phyloP scores from a whole-genome alignment of 768 basidiomycete genomes.

The Scleroderma citrinum region DNA sequence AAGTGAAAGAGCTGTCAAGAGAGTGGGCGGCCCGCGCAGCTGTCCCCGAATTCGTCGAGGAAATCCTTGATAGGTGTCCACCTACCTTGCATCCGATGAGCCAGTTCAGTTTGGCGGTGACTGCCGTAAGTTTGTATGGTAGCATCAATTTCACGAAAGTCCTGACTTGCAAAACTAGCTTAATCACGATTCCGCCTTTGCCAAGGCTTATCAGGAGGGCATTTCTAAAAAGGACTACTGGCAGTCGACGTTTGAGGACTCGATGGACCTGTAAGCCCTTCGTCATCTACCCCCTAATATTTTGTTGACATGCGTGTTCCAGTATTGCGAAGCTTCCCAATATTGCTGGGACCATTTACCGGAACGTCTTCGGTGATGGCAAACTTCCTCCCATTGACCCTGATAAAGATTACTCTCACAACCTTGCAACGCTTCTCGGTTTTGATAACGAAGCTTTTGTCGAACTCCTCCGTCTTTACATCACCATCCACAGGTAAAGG shows the following conservation, averaged over 20 bases:
- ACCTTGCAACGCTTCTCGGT: constrained; percentile 85
- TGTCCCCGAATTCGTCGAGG: constrained; percentile 93
- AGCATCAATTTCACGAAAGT: not conserved
- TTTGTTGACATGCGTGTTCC: constrained; percentile 6
- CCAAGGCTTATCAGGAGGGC: constrained; percentile 89
- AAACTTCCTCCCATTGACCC: constrained; percentile 84
- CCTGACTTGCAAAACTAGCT: constrained; percentile 39
- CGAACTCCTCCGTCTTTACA: constrained; percentile 91
- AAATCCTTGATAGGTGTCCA: constrained; percentile 89
- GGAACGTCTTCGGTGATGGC: constrained; percentile 81
- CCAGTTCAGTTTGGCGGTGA: constrained; percentile 94
- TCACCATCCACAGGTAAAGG: constrained; percentile 85
- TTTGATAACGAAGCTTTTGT: constrained; percentile 86
- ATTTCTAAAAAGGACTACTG: constrained; percentile 96
- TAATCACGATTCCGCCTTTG: constrained; percentile 95
- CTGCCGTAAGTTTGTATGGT: constrained; percentile 53
- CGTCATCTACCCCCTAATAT: not conserved
- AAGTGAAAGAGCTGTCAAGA: constrained; percentile 77
- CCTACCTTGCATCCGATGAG: constrained; percentile 97
- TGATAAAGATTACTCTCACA: constrained; percentile 82
- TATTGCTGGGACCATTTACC: constrained; percentile 90
- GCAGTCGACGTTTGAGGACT: constrained; percentile 87
- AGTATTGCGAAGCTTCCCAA: constrained; percentile 96
- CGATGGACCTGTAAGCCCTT: constrained; percentile 73
- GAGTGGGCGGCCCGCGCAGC: constrained; percentile 94